These are phyloP conservation scores for Limonomyces culmigenus DNA, from an alignment of 1,284 basidiomycete genomes.

Conservation along the genomic window DNA sequence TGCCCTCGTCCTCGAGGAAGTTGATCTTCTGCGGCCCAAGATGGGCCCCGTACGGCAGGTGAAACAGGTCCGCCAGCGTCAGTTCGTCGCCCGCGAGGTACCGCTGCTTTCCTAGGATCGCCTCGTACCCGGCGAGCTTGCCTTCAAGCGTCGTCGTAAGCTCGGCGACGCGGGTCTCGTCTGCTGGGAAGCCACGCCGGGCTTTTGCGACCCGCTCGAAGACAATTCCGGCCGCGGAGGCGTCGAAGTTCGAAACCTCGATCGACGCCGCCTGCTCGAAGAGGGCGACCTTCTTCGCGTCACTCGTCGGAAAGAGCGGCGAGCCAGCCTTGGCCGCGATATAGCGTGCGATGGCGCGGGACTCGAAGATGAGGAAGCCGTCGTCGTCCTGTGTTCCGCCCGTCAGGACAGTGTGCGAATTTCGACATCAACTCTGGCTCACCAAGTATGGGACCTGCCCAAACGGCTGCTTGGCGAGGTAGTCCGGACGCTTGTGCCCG, in stretches of 20 bases:
- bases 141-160: conserved; percentile 1
- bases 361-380: conserved; percentile 28
- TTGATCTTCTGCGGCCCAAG: conserved; percentile 9
- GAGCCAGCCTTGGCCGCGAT: conserved; percentile 19
- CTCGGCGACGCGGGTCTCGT: neutral
- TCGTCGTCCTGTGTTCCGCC: conserved; percentile 20
- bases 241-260: conserved; percentile 35
- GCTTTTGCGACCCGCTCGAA: conserved; percentile 23
- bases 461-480: conserved; percentile 37
- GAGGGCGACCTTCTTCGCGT: conserved; percentile 19
- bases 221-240: conserved; percentile 20
- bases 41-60: conserved; percentile 25
- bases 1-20: conserved; percentile 9
- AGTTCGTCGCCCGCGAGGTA: conserved; percentile 13
- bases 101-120: conserved; percentile 4
- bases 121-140: conserved; percentile 6
- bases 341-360: conserved; percentile 35
- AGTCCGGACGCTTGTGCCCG: conserved; percentile 31
- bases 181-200: conserved; percentile 16
- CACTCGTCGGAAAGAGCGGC: conserved; percentile 16
- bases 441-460: conserved; percentile 50
- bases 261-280: conserved; percentile 41
- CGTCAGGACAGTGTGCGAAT: neutral
- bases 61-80: conserved; percentile 35
- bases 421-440: conserved; percentile 6